These are phyloP conservation scores for Blyttiomyces sp. DNA, from an alignment of 371 early-diverging fungal species.

Conservation along the genomic window DNA sequence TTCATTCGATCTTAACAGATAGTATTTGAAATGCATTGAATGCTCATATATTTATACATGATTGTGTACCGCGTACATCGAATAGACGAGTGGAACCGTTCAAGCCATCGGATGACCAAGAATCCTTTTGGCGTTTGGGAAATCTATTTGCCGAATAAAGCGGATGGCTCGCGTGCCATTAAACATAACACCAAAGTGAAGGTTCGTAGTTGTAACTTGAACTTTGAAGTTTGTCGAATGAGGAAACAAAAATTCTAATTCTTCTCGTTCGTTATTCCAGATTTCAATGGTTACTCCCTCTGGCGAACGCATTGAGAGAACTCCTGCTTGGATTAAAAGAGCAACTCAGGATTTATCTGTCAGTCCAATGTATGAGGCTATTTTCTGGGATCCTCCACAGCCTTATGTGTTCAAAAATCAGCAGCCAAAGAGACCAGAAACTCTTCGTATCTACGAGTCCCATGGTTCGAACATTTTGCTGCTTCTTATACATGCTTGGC, in stretches of 20 bases:
- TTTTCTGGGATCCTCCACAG: slow-evolving; percentile 87
- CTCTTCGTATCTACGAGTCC: slow-evolving; percentile 86
- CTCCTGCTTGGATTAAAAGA: slow-evolving; percentile 85
- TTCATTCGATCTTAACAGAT: not conserved
- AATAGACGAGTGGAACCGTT: slow-evolving; percentile 77
- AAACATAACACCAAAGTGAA: slow-evolving; percentile 87
- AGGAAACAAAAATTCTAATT: no score
- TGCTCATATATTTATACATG: not conserved
- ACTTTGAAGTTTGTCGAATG: not conserved
- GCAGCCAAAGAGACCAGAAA: slow-evolving; percentile 60
- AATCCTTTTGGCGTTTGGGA: slow-evolving; percentile 80
- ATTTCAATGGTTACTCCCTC: slow-evolving; percentile 66
- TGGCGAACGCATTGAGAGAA: slow-evolving; percentile 80
- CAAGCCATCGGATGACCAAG: slow-evolving; percentile 71
- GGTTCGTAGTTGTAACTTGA: slow-evolving; percentile 34
- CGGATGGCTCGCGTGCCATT: slow-evolving; percentile 66
- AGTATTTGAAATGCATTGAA: not conserved
- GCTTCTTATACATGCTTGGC: not conserved
- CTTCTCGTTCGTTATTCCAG: slow-evolving; percentile 30
- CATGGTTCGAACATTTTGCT: slow-evolving; percentile 50
- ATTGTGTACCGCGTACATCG: not conserved
- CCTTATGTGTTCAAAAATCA: slow-evolving; percentile 71
- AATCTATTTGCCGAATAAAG: slow-evolving; percentile 58
- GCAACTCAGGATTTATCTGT: slow-evolving; percentile 81
- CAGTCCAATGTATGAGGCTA: slow-evolving; percentile 80